A percentile compares a stretch with the other conserved stretches of the same genome.
phyloP scores from a whole-genome alignment of 2,329 filamentous ascomycete species.

The Cladosporium oxysporum region DNA sequence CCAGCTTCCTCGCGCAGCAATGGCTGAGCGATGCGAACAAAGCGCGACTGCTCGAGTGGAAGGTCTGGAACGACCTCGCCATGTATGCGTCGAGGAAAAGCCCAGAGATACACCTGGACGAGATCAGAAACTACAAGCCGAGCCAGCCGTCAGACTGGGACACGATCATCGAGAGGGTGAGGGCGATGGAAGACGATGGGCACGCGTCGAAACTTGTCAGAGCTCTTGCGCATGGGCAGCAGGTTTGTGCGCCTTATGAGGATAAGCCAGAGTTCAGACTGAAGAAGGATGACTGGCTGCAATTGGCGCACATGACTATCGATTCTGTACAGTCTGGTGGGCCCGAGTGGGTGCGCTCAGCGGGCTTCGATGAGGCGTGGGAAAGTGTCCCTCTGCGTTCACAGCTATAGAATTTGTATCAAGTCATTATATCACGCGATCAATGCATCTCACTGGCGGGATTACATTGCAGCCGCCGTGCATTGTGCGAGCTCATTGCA shows the following conservation, averaged over 20 bases:
- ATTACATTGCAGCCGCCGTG: not conserved
- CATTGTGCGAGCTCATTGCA: not conserved
- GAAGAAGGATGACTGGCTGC: conserved; percentile 60
- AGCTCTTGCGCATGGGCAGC: conserved; percentile 66
- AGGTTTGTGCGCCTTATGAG: conserved; percentile 51
- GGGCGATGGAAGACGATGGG: conserved; percentile 68
- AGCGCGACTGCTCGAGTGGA: conserved; percentile 75
- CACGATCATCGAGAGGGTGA: conserved; percentile 48
- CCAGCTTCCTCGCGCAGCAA: conserved; percentile 58
- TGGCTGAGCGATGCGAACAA: conserved; percentile 66
- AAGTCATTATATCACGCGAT: not conserved
- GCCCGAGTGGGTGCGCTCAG: conserved; percentile 60
- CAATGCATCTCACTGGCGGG: not conserved
- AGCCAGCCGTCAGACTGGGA: conserved; percentile 48
- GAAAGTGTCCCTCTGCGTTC: conserved; percentile 38
- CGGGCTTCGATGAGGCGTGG: conserved; percentile 69
- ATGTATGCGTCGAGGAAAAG: conserved; percentile 71
- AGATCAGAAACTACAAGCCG: conserved; percentile 62
- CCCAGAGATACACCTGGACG: conserved; percentile 60
- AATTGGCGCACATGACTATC: conserved; percentile 61
- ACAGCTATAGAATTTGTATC: not conserved
- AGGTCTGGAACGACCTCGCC: conserved; percentile 71
- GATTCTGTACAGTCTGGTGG: conserved; percentile 60
- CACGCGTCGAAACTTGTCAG: conserved; percentile 76
- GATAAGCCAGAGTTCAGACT: conserved; percentile 47